phyloP scores from a whole-genome alignment of 805 yeast species.

The Candida cerambycidarum region DNA sequence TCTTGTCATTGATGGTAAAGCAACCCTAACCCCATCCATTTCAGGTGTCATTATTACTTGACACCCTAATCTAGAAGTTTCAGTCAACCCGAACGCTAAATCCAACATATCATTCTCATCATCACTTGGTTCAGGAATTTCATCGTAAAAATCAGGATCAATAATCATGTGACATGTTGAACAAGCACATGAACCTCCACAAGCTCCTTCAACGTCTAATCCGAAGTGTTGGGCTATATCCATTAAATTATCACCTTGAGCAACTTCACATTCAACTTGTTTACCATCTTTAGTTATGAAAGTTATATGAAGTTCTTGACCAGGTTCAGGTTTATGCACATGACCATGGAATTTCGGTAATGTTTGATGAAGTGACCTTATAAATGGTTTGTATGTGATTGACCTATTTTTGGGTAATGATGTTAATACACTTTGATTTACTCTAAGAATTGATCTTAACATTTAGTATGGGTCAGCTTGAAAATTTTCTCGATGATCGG shows the following conservation, averaged over 20 bases:
- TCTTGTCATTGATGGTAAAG: constrained; percentile 96
- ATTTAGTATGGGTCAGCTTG: constrained; percentile 1
- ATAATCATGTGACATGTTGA: constrained; percentile 96
- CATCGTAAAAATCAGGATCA: constrained; percentile 92
- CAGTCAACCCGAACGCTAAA: constrained; percentile 94
- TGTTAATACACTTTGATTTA: not conserved
- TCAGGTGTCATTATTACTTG: constrained; percentile 88
- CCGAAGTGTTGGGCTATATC: constrained; percentile 95
- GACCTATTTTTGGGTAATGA: not conserved
- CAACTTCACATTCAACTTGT: constrained; percentile 78
- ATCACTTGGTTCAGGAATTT: constrained; percentile 91
- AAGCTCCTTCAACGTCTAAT: constrained; percentile 95
- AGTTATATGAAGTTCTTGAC: constrained; percentile 81
- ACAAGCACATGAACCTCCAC: constrained; percentile 99
- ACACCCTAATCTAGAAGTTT: constrained; percentile 94
- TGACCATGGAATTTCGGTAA: constrained; percentile 65
- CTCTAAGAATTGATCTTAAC: constrained; percentile 1
- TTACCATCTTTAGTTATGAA: constrained; percentile 90
- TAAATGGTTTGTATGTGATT: not conserved
- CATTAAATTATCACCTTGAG: constrained; percentile 86
- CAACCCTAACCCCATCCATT: constrained; percentile 90
- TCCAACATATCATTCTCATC: constrained; percentile 99
- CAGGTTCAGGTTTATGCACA: constrained; percentile 84
- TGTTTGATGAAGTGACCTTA: constrained; percentile 21
- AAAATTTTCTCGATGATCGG: constrained; percentile 7